phyloP scores from a whole-genome alignment of 345 rosid species.

The Conringia planisiliqua region DNA sequence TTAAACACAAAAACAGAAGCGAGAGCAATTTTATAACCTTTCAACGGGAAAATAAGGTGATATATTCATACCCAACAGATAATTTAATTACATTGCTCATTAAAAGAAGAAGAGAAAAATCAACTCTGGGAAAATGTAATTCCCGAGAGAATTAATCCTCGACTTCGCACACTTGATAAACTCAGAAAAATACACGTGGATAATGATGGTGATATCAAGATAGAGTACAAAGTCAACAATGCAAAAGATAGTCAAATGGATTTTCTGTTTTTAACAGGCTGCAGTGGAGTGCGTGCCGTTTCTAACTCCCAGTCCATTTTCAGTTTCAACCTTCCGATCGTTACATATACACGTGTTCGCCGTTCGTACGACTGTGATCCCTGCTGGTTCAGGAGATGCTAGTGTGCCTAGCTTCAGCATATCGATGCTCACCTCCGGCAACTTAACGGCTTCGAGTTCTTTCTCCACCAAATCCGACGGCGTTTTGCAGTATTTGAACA shows the following conservation, averaged over 20 bases:
- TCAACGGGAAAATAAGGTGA: not conserved
- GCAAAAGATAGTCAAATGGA: constrained; percentile 8
- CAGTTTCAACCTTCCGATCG: constrained; percentile 26
- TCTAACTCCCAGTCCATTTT: constrained; percentile 6
- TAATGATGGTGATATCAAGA: constrained; percentile 4
- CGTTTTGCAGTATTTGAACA: constrained; percentile 41
- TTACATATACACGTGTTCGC: constrained; percentile 17
- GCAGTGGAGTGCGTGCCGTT: constrained; percentile 23
- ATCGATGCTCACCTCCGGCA: constrained; percentile 31
- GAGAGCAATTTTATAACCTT: not conserved
- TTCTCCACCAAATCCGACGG: constrained; percentile 30
- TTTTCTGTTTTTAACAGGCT: not conserved
- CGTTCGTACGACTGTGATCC: constrained; percentile 3
- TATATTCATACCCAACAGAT: constrained; percentile 12
- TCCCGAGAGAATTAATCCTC: constrained; percentile 17
- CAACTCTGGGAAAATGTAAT: constrained; percentile 5
- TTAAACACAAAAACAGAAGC: not conserved
- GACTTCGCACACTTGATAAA: constrained; percentile 26
- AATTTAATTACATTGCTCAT: constrained; percentile 12
- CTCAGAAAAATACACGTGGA: constrained; percentile 12
- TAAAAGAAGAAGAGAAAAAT: constrained; percentile 26
- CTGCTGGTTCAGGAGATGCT: constrained; percentile 25
- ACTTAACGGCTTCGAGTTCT: constrained; percentile 31
- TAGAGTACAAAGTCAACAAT: constrained; percentile 26
- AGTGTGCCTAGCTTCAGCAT: constrained; percentile 28